These are phyloP conservation scores for Rhizopogon sp. DNA, from an alignment of 768 basidiomycete species.

Conservation along the genomic window DNA sequence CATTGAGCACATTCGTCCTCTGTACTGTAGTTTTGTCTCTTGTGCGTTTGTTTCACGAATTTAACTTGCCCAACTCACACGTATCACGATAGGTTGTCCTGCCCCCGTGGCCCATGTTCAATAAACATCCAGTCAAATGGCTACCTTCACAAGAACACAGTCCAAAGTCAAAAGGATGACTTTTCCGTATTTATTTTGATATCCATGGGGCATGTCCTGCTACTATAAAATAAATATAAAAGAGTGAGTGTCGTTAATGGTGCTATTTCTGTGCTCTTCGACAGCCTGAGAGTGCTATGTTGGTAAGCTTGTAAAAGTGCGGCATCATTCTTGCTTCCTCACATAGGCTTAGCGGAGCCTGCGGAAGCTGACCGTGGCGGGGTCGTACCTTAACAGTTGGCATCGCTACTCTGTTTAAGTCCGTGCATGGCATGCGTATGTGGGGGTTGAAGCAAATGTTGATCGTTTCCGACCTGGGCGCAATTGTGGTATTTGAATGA, in stretches of 20 bases:
- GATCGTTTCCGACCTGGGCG: too few relatives aligned
- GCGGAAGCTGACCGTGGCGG: background rate
- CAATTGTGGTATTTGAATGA: too few relatives aligned
- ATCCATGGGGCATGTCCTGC: background rate
- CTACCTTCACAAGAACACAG: slow-evolving; percentile 30
- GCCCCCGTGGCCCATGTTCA: slow-evolving; percentile 70
- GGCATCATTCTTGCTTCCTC: background rate
- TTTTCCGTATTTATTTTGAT: background rate
- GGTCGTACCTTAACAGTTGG: background rate
- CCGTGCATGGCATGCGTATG: background rate
- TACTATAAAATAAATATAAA: background rate
- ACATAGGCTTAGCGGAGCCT: background rate
- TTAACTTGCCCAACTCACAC: background rate
- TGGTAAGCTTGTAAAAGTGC: background rate
- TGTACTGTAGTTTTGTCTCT: background rate
- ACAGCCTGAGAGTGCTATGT: slow-evolving; percentile 2
- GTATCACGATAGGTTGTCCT: slow-evolving; percentile 42
- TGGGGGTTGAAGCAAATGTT: too few relatives aligned
- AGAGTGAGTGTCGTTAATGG: background rate
- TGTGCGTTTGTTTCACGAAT: background rate
- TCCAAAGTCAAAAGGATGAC: slow-evolving; percentile 17
- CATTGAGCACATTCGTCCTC: slow-evolving; percentile 12
- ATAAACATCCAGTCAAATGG: slow-evolving; percentile 59
- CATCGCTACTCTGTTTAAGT: background rate
- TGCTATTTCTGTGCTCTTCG: background rate